Percentiles rank a stretch among this genome's conserved stretches.
phyloP scores from a whole-genome alignment of 306 rosid genomes.

The Malus orientalis region DNA sequence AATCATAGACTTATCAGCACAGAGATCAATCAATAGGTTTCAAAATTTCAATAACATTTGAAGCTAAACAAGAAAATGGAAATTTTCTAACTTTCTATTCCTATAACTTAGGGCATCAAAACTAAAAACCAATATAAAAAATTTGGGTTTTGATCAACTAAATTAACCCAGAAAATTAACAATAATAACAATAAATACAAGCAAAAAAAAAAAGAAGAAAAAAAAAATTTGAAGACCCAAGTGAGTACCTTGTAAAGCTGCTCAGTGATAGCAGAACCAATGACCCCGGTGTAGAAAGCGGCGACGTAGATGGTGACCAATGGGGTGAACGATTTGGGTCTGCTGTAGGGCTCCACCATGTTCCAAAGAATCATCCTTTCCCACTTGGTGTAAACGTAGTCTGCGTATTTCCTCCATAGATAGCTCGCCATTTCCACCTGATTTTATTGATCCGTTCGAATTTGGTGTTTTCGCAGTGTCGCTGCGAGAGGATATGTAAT shows the following conservation, averaged over 20 bases:
- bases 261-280: slow-evolving; percentile 82
- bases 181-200: too few relatives aligned
- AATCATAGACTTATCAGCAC: too few relatives aligned
- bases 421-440: slow-evolving; percentile 48
- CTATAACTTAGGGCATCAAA: not conserved
- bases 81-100: not conserved
- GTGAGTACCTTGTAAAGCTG: slow-evolving; percentile 77
- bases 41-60: not conserved
- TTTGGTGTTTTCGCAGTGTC: not conserved
- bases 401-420: slow-evolving; percentile 85
- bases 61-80: not conserved
- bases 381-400: slow-evolving; percentile 72
- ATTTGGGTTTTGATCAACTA: not conserved
- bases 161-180: not conserved
- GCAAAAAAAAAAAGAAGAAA: not conserved
- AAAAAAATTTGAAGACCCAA: not conserved
- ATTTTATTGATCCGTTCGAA: slow-evolving; percentile 1
- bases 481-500: not conserved
- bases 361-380: slow-evolving; percentile 84
- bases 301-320: slow-evolving; percentile 58
- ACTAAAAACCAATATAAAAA: not conserved
- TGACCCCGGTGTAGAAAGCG: slow-evolving; percentile 81
- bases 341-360: slow-evolving; percentile 71
- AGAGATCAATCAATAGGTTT: not conserved
- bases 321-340: slow-evolving; percentile 83